Evolutionary conservation across 1,139 yeast species (phyloP).

Genomic region (Candida anutae): DNA sequence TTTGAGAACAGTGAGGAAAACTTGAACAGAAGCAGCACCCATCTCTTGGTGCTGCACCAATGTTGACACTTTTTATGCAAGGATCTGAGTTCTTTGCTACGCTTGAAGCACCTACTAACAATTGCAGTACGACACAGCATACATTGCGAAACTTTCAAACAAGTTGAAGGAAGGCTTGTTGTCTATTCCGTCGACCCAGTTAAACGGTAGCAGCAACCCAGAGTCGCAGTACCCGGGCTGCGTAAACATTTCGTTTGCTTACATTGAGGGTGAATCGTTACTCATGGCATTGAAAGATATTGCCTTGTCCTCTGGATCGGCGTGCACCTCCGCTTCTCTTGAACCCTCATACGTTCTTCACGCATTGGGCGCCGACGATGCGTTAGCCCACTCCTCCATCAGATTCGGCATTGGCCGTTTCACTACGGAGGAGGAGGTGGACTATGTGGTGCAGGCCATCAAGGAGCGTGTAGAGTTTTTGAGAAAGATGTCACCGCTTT

Average conservation of each 20-base stretch:
- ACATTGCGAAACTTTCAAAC: slow-evolving; percentile 62
- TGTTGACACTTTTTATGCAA: too few species aligned
- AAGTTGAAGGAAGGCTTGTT: slow-evolving; percentile 69
- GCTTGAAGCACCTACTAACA: slow-evolving; percentile 12
- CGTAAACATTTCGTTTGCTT: slow-evolving; percentile 93
- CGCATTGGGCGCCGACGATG: slow-evolving; percentile 97
- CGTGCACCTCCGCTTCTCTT: slow-evolving; percentile 96
- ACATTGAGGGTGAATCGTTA: slow-evolving; percentile 95
- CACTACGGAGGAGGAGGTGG: slow-evolving; percentile 93
- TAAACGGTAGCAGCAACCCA: slow-evolving; percentile 74
- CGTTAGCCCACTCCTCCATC: slow-evolving; percentile 93
- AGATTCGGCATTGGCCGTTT: slow-evolving; percentile 96
- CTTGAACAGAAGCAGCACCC: not conserved
- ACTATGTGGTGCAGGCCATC: slow-evolving; percentile 84
- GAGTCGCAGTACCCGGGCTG: slow-evolving; percentile 77
- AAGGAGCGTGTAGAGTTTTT: slow-evolving; percentile 83
- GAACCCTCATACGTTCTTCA: slow-evolving; percentile 96
- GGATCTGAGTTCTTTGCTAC: not conserved
- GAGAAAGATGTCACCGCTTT: slow-evolving; percentile 88
- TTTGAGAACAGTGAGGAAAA: too few species aligned
- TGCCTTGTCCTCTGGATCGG: slow-evolving; percentile 96
- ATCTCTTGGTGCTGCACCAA: not conserved
- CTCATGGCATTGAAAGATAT: slow-evolving; percentile 96
- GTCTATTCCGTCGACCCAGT: slow-evolving; percentile 77
- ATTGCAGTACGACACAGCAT: slow-evolving; percentile 51